Evolutionary conservation across 2,329 filamentous ascomycete genomes (phyloP), one percentile per base, ranked within the genome.

Genomic region (Trichophyton equinum): DNA sequence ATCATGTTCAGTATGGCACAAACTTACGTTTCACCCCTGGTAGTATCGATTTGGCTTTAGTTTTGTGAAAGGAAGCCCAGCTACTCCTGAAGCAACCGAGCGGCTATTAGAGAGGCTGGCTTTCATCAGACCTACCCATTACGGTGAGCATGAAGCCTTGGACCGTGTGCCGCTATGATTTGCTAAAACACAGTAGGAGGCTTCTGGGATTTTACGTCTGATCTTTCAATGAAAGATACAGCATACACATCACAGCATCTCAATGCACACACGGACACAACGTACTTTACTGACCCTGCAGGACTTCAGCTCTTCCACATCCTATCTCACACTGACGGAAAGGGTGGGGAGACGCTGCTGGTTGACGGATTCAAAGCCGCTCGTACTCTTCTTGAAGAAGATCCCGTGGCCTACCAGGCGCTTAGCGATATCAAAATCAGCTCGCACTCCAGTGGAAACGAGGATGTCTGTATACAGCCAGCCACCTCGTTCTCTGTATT

Each of bases 241-340:
- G 91, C 91, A 2, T 99, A 97, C 76, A 96, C 92, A 1, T 90
- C 87, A 67, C 80, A 94, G 58, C 85, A 85, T 0, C 82, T 99
- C 2, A 83, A 85, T 20, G 86, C 88, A 0, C 94, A 99, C 73
- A 97, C 92, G 0, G 94, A 99, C 75, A 97, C 84, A 5, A 96
- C 92, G 0, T 97, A 99, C 74, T 97, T 97, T 75, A 91, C 85
- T 22, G 92, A 97, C 64, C 92, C 94, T 0, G 86, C 89, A 1
- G 90, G 92, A 8, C 81, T 99, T 38, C 94, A 99, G 72, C 85
- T 94, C 27, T 95, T 99, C 73, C 94, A 99, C 70, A 79, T 96
- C 55, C 81, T 97, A 30, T 94, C 89, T 0, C 89, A 95, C 72
- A 86, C 85, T 6, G 61, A 74, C 66, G 62, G 77, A 8, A 61